phyloP scores from a whole-genome alignment of 805 yeast genomes.

The Suhomyces pyralidae region DNA sequence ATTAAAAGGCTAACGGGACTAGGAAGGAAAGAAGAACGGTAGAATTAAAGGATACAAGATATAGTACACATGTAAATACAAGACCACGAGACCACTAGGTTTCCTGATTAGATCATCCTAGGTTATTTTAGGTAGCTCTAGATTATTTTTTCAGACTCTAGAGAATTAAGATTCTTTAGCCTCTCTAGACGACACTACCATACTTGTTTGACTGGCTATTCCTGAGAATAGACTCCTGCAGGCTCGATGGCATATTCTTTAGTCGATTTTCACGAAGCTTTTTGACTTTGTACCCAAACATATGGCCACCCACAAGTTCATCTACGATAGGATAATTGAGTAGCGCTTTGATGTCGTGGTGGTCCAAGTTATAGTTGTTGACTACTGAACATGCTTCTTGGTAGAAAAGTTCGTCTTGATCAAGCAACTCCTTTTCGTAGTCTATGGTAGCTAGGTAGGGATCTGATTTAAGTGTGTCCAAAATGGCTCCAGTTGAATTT shows the following conservation, averaged over 20 bases:
- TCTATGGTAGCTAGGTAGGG: conserved; percentile 13
- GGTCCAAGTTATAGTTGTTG: conserved; percentile 34
- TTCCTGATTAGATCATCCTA: too few relatives aligned
- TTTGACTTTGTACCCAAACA: conserved; percentile 40
- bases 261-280: conserved; percentile 30
- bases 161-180: too few relatives aligned
- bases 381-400: conserved; percentile 28
- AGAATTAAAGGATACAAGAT: neutral
- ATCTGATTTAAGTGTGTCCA: conserved; percentile 7
- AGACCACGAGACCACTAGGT: neutral
- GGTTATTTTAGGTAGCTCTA: neutral
- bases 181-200: conserved; percentile 26
- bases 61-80: neutral
- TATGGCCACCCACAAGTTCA: conserved; percentile 37
- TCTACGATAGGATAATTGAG: conserved; percentile 46
- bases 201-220: conserved; percentile 17
- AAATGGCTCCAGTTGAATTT: neutral
- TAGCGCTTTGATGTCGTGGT: conserved; percentile 29
- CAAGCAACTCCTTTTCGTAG: conserved; percentile 33
- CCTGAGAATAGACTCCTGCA: conserved; percentile 5
- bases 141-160: too few relatives aligned
- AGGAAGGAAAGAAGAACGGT: neutral
- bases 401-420: conserved; percentile 38
- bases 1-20: conserved; percentile 13
- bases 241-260: conserved; percentile 10